phyloP scores from a whole-genome alignment of 2,329 filamentous ascomycete species.

The Coniella lustricola region DNA sequence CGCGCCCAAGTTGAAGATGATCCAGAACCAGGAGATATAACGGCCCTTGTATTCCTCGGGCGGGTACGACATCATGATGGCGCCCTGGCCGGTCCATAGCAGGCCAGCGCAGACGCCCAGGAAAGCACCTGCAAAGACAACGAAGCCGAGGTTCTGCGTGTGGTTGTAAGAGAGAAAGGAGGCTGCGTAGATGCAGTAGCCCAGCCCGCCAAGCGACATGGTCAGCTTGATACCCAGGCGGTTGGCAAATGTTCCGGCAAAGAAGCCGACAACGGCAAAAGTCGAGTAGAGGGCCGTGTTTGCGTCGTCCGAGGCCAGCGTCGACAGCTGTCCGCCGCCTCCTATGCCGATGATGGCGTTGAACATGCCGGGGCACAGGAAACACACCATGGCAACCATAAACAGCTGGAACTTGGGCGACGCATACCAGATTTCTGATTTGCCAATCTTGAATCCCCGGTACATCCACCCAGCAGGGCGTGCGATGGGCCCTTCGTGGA shows the following conservation, averaged over 20 bases:
- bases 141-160: conserved; percentile 60
- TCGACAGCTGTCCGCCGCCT: conserved; percentile 50
- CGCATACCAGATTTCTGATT: conserved; percentile 57
- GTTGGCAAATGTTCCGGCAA: conserved; percentile 74
- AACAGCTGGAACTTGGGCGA: conserved; percentile 66
- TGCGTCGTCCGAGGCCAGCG: conserved; percentile 52
- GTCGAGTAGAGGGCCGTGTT: conserved; percentile 41
- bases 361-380: conserved; percentile 62
- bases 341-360: conserved; percentile 57
- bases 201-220: conserved; percentile 64
- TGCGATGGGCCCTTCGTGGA: conserved; percentile 5
- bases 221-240: conserved; percentile 63
- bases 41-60: conserved; percentile 74
- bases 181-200: conserved; percentile 69
- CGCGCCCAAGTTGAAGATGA: conserved; percentile 88
- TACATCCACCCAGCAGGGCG: conserved; percentile 60
- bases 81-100: conserved; percentile 75
- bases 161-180: conserved; percentile 66
- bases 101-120: conserved; percentile 74
- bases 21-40: conserved; percentile 89
- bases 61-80: conserved; percentile 88
- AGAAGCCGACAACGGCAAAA: conserved; percentile 55
- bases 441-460: conserved; percentile 48
- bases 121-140: conserved; percentile 68
- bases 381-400: conserved; percentile 64